Base-by-base conservation (phyloP, 352 stramenopile species). In the Globisporangium polare region DNA sequence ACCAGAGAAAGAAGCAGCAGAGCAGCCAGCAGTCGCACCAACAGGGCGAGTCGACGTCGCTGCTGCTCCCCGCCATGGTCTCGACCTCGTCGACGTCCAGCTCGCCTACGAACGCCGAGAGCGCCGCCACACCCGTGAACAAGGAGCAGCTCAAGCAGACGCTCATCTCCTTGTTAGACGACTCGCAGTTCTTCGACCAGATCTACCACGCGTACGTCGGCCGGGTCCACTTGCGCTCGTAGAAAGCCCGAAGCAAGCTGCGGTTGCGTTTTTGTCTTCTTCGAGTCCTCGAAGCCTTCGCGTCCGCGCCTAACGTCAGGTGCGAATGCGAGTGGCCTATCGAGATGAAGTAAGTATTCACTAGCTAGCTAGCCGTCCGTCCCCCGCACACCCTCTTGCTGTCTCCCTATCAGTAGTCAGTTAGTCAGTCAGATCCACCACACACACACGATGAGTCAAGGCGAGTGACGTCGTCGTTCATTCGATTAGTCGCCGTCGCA, bases 91-190 rank as follows among this genome's bases (percentile, higher is more conserved):
- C 52, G 26, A 10, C 33, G 20, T 17, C 31, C 13, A 41, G 41
- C 12, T 33, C 46, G 26, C 37, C 56, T 9, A 52, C 47, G 47
- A 56, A 47, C 45, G 35, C 45, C 2, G 29, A 70, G 35, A 33
- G 57, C 24, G 33, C 53, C 26, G 17, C 55, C 1, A 65, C 66
- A n/a, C 63, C 37, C 51, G 80, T 93, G 49, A 90, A 67, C 77
- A 95, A 95, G 73, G 81, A 92, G 64, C 78, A 93, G 72, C 75
- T 95, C 31, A 95, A 95, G 73, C 80, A 93, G 69, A 88, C 86
- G 58, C 72, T 95, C 42, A 85, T 95, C 58, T 63, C 73, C 45
- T 69, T 92, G 62, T 64, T 95, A 58, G 83, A 95, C 59, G 86
- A 95, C 66, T 65, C 80, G 53, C 73, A 86, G 69, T 95, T 95